Base-by-base conservation (phyloP, 495 filamentous ascomycete species). In the Aspergillus ellipticus region DNA sequence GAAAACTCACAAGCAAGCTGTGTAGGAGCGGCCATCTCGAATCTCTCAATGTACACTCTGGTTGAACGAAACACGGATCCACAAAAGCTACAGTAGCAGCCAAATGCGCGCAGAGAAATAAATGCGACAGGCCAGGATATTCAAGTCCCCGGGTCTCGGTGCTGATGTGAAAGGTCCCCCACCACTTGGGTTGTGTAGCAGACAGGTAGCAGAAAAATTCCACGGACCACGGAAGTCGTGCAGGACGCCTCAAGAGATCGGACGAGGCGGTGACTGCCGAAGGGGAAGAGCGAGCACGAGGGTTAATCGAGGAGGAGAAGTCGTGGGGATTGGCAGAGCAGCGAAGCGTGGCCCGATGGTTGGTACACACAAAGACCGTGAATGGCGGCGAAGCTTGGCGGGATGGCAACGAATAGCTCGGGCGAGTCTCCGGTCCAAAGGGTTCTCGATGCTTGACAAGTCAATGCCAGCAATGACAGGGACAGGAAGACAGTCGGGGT, bases 1-100 rank as follows among this genome's bases (percentile, higher is more conserved):
- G 17, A 55, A 59, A 42, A 82, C 83, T 54, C 69, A 88, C 85
- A 96, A 67, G 89, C 89, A 83, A 96, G 85, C 84, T 96, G 92
- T 72, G 90, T 87, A 59, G 88, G 86, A 78, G 72, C 83, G 66
- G 90, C 88, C 92, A 96, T 96, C 26, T 69, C 68, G 64, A 71
- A 29, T 56, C 42, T 59, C 37, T 53, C 33, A 43, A 45, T 35
- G 42, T 42, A 55, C 28, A 54, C 21, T 26, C 56, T 49, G 31
- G n/a, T 54, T 46, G 17, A 37, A 53, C 50, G 26, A 54, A 24
- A 17, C 19, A 19, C 41, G 33, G 28, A 51, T 51, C 29, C 28
- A 35, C 24, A 26, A 51, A 55, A 53, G 42, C 42, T 49, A 53
- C 51, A 16, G 20, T 42, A 20, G 39, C 19, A 55, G 46, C 46